Evolutionary conservation across 345 rosid species (phyloP).

Genomic region (Cardamine resedifolia): DNA sequence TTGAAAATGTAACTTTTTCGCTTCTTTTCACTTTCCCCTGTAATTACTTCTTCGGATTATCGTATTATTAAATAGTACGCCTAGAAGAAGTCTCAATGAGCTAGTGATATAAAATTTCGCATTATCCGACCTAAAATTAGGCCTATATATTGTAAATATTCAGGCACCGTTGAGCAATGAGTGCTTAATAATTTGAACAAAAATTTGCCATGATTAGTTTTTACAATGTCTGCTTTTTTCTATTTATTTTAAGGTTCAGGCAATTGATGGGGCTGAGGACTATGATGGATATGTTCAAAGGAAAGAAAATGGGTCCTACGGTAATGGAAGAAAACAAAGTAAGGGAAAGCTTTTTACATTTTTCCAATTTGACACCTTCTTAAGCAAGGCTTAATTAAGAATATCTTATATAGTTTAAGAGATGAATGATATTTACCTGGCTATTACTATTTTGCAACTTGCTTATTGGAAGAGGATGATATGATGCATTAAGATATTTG

Average conservation of each 20-base stretch:
- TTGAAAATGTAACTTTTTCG: conserved; percentile 30
- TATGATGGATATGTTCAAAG: conserved; percentile 29
- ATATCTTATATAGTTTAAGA: neutral
- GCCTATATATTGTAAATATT: conserved; percentile 32
- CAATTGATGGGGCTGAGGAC: neutral
- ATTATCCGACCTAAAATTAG: conserved; percentile 34
- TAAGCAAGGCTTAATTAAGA: neutral
- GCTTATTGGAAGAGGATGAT: neutral
- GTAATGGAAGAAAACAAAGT: neutral
- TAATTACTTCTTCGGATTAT: conserved; percentile 8
- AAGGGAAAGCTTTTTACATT: conserved; percentile 19
- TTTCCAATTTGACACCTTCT: conserved; percentile 33
- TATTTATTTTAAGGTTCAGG: conserved; percentile 26
- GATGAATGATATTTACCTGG: conserved; percentile 9
- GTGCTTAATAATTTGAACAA: conserved; percentile 36
- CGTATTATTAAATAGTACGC: conserved; percentile 6
- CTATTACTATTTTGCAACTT: neutral
- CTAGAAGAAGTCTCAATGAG: conserved; percentile 27
- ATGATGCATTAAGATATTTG: neutral
- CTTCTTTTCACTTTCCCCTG: conserved; percentile 20
- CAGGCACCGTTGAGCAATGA: conserved; percentile 31
- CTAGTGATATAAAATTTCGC: conserved; percentile 11
- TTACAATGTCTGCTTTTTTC: conserved; percentile 11
- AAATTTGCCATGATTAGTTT: conserved; percentile 32
- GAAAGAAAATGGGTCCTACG: conserved; percentile 31